Conservation (phyloP, 139 green algal genomes). For the Diplosphaera chodatii region DNA sequence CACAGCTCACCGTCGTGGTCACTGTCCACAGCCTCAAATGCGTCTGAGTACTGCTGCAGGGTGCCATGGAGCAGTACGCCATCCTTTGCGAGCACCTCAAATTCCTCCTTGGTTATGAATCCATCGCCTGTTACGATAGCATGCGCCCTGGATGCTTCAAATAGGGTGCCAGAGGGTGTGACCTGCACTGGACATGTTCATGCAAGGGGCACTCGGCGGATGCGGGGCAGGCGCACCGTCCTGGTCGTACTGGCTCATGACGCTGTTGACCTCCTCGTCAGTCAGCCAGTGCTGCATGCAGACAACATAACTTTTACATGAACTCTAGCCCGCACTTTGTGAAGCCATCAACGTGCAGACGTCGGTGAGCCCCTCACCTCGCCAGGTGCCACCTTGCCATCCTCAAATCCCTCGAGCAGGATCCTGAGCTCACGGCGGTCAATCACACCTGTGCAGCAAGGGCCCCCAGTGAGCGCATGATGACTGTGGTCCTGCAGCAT, state of each 20-base stretch:
- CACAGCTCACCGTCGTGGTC: background rate
- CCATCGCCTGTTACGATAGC: background rate
- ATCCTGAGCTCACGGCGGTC: background rate
- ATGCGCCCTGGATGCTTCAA: too few relatives aligned
- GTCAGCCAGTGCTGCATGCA: background rate
- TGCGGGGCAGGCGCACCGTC: background rate
- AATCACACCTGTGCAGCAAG: background rate
- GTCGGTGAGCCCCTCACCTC: background rate
- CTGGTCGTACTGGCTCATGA: background rate
- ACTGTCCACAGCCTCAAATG: conserved; percentile 53
- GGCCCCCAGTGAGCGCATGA: too few relatives aligned
- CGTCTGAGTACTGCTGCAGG: conserved; percentile 63
- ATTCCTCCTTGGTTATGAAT: background rate
- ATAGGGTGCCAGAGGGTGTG: too few relatives aligned
- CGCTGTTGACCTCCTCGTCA: background rate
- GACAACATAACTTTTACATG: too few relatives aligned
- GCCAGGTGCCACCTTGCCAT: background rate
- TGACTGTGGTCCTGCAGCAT: too few relatives aligned
- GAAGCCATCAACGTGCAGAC: too few relatives aligned
- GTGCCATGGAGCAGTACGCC: conserved; percentile 62
- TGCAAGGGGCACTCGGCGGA: background rate
- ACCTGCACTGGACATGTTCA: too few relatives aligned
- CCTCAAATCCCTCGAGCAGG: background rate
- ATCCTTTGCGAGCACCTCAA: conserved; percentile 25
- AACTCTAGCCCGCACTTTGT: too few relatives aligned